phyloP scores from a whole-genome alignment of 1,139 yeast species.

The Nakaseomyces delphensis region DNA sequence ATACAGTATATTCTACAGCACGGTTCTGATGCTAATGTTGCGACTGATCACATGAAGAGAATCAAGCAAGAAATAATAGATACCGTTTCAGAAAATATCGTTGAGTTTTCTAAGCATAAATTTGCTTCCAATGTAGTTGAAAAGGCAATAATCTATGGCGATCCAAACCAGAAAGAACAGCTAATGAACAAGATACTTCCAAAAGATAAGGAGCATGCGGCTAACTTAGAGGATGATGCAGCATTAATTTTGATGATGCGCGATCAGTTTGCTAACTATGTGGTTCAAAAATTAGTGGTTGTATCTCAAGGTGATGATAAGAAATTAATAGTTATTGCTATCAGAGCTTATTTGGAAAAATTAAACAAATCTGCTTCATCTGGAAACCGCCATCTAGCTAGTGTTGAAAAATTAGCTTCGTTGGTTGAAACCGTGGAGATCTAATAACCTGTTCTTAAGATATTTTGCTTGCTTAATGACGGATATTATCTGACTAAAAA shows the following conservation, averaged over 20 bases:
- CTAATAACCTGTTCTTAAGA: conserved; percentile 8
- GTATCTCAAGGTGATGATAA: conserved; percentile 65
- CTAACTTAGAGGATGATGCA: conserved; percentile 46
- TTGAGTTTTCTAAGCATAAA: conserved; percentile 82
- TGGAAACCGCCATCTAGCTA: conserved; percentile 63
- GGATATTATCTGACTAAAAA: too few species aligned
- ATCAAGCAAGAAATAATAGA: conserved; percentile 46
- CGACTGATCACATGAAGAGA: conserved; percentile 22
- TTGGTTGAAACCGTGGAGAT: conserved; percentile 28
- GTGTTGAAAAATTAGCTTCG: conserved; percentile 67
- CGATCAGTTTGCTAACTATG: conserved; percentile 96
- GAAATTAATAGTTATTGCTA: conserved; percentile 49
- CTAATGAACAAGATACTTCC: conserved; percentile 41
- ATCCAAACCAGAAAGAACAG: conserved; percentile 48
- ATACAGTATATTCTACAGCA: conserved; percentile 90
- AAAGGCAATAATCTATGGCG: conserved; percentile 75
- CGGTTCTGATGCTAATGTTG: conserved; percentile 38
- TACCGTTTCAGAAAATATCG: conserved; percentile 50
- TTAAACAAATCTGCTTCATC: conserved; percentile 27
- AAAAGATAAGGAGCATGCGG: conserved; percentile 32
- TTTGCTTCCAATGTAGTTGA: conserved; percentile 98
- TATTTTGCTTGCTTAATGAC: not conserved
- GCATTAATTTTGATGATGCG: conserved; percentile 84
- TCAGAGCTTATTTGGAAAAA: conserved; percentile 43
- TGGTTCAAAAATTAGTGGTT: conserved; percentile 86